These are phyloP conservation scores for Fragaria nilgerrensis DNA, from an alignment of 306 rosid species.

Conservation along the genomic window DNA sequence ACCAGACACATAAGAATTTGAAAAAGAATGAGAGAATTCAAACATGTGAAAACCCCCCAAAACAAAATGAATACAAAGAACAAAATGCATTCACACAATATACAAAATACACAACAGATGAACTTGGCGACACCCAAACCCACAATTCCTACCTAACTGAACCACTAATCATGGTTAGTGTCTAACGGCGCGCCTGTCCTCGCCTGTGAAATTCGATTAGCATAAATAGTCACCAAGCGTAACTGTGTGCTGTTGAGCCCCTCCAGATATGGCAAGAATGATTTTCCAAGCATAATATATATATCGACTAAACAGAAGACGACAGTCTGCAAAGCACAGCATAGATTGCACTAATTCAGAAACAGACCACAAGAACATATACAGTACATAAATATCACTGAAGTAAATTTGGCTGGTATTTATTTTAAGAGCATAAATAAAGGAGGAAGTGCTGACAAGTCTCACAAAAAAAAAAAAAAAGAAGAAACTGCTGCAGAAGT, in stretches of 20 bases:
- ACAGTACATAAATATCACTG: background rate
- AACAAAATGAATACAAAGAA: slow-evolving; percentile 28
- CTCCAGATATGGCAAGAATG: slow-evolving; percentile 91
- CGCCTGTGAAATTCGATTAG: slow-evolving; percentile 96
- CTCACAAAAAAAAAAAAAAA: too few species aligned
- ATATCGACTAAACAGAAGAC: slow-evolving; percentile 98
- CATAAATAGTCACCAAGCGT: slow-evolving; percentile 92
- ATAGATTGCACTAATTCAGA: background rate
- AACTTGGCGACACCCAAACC: slow-evolving; percentile 36
- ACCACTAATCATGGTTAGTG: slow-evolving; percentile 47
- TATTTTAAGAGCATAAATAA: background rate
- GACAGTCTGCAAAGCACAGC: slow-evolving; percentile 76
- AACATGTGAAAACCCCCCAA: slow-evolving; percentile 18
- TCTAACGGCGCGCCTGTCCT: slow-evolving; percentile 74
- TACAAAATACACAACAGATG: slow-evolving; percentile 76
- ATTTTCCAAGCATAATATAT: slow-evolving; percentile 95
- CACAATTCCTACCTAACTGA: slow-evolving; percentile 25
- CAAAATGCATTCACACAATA: slow-evolving; percentile 66
- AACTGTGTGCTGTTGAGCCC: slow-evolving; percentile 92
- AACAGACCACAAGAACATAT: background rate
- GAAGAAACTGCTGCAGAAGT: background rate
- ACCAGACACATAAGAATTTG: slow-evolving; percentile 35
- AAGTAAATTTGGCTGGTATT: background rate
- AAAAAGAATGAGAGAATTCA: slow-evolving; percentile 22
- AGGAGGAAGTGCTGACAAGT: too few species aligned